Base-by-base conservation (phyloP, 129 eudicot species). In the Dittrichia graveolens region DNA sequence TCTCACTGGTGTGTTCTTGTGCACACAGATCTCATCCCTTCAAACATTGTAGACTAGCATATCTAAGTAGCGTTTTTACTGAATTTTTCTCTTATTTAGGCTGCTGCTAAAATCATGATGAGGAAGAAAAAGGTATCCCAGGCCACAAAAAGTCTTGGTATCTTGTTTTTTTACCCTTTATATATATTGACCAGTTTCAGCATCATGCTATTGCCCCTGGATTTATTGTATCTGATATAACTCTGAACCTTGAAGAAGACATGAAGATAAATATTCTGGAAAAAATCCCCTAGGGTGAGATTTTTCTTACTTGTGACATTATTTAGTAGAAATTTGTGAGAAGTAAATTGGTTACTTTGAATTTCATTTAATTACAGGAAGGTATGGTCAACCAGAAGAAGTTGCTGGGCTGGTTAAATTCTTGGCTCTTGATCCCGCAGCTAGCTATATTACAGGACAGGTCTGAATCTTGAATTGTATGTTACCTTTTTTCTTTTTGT, bases 371-470 rank as follows among this genome's bases (percentile, higher is more conserved):
- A 69, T 56, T 31, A 49, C 85, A 89, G 98, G 96, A 76, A 77
- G 98, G 75, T 89, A 86, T 69, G 98, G 98, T 39, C 79, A 83
- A 69, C 92, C 98, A 6, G 95, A 89, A 82, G 98, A 92, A 82
- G 92, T 92, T 60, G 98, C 98, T 67, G 98, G 96, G 61, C 83
- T 92, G 13, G 96, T 92, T 37, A 95, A 93, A 72, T 93, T 89
- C 79, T 77, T 93, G 85, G 99, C 99, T 73, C 96, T 94, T 13
- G 81, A 81, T 80, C 95, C 96, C 5, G 94, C 99, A 4, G 87
- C 99, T 31, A 69, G 79, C 71, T 94, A 90, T 85, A 94, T 94
- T 50, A 94, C 99, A 43, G 99, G 99, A 86, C 97, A 94, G 99
- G 99, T 92, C 57, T 39, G 44, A 44, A 54, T 52, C 43, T 74